Conservation (phyloP, 1,284 basidiomycete genomes). For the Apiotrichum akiyoshidainum region DNA sequence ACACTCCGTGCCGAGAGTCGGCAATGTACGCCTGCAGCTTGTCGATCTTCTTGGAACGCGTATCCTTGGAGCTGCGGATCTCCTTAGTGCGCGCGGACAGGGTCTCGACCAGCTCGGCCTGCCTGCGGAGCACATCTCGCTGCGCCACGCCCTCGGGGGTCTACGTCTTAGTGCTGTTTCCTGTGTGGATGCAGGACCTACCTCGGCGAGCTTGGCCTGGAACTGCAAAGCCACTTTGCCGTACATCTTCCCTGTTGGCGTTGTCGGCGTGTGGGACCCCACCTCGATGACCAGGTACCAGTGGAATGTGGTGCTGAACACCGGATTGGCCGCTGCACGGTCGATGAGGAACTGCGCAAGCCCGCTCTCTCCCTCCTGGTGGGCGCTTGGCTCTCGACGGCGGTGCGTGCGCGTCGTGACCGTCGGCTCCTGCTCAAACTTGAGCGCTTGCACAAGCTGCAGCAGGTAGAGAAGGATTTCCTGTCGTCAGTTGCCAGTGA, state of each 20-base stretch:
- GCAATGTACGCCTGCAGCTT: constrained; percentile 77
- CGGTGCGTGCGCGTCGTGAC: constrained; percentile 55
- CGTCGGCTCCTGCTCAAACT: constrained; percentile 64
- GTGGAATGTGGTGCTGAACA: constrained; percentile 86
- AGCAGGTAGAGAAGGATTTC: constrained; percentile 89
- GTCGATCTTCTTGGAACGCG: constrained; percentile 94
- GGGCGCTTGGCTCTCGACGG: constrained; percentile 36
- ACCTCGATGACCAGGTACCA: constrained; percentile 99
- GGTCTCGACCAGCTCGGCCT: constrained; percentile 79
- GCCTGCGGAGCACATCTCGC: constrained; percentile 74
- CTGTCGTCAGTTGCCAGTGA: constrained; percentile 51
- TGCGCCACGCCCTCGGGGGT: constrained; percentile 70
- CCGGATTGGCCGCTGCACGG: constrained; percentile 73
- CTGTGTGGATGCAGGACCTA: constrained; percentile 41
- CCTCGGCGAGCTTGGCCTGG: constrained; percentile 79
- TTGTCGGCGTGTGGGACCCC: constrained; percentile 65
- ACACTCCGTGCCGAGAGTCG: constrained; percentile 77
- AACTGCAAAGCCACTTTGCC: constrained; percentile 83
- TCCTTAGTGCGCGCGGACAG: constrained; percentile 81
- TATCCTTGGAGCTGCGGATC: constrained; percentile 83
- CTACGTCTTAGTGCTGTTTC: constrained; percentile 45
- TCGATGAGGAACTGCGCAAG: constrained; percentile 86
- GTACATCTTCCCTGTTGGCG: constrained; percentile 84
- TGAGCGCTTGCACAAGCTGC: constrained; percentile 95
- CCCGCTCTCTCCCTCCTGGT: constrained; percentile 64